These are phyloP conservation scores for Cornus suecica DNA, from an alignment of 148 eudicot genomes.

Conservation along the genomic window DNA sequence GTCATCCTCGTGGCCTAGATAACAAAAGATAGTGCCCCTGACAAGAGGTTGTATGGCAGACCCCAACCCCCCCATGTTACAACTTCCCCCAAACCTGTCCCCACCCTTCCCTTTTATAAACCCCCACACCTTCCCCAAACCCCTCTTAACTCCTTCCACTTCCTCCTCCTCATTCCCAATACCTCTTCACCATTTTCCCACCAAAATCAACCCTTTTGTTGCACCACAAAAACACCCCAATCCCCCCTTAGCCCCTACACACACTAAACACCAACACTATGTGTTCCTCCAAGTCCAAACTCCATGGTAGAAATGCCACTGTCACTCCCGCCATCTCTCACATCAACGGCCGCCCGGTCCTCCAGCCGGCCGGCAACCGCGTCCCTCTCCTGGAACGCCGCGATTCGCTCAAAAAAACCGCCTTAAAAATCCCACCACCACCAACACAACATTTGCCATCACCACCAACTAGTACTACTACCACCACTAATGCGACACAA, in stretches of 20 bases:
- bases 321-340: conserved; percentile 11
- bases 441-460: conserved; percentile 7
- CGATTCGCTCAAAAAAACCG: conserved; percentile 27
- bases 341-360: conserved; percentile 57
- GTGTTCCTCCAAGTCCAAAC: conserved; percentile 40
- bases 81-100: conserved; percentile 22
- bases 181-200: background rate
- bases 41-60: conserved; percentile 33
- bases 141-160: background rate
- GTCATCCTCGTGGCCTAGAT: conserved; percentile 23
- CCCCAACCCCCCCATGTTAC: conserved; percentile 42
- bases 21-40: conserved; percentile 27
- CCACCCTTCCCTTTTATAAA: conserved; percentile 16
- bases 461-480: conserved; percentile 8
- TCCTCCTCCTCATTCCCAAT: background rate
- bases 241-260: background rate
- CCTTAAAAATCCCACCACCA: background rate
- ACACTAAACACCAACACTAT: conserved; percentile 5
- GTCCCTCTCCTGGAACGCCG: conserved; percentile 39
- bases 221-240: background rate
- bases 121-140: background rate
- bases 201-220: background rate
- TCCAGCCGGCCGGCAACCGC: conserved; percentile 46
- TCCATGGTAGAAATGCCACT: conserved; percentile 15
- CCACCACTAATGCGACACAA: background rate